Evolutionary conservation across 2,329 filamentous ascomycete species (phyloP).

Genomic region (Lasiodiplodia gonubiensis): DNA sequence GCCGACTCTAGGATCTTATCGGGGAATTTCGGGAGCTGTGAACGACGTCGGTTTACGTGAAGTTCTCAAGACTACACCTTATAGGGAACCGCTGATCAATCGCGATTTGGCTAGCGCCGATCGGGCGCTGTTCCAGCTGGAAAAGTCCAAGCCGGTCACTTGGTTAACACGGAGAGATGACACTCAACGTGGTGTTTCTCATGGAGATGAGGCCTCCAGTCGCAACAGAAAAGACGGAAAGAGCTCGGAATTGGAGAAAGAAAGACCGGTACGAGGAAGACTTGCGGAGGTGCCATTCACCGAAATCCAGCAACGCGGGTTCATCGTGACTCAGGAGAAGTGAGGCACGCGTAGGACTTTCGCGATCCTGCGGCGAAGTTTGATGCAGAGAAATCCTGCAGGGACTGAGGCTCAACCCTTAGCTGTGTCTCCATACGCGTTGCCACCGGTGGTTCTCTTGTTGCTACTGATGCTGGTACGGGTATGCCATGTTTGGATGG

Average conservation of each 20-base stretch:
- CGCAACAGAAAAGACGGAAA: background rate
- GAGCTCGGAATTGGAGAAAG: background rate
- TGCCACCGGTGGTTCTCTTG: background rate
- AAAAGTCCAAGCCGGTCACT: background rate
- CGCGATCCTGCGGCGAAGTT: background rate
- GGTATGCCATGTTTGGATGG: constrained; percentile 4
- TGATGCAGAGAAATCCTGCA: background rate
- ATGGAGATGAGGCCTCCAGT: background rate
- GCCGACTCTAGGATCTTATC: background rate
- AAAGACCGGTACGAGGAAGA: background rate
- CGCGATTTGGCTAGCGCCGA: background rate
- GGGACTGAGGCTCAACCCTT: background rate
- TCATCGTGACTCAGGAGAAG: background rate
- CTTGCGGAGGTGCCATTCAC: background rate
- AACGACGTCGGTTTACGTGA: background rate
- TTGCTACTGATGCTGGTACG: constrained; percentile 19
- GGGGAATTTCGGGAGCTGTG: background rate
- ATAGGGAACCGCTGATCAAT: background rate
- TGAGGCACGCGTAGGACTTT: background rate
- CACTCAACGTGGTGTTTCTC: background rate
- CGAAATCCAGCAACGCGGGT: background rate
- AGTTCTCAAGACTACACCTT: background rate
- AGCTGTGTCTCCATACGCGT: background rate
- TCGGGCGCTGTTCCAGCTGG: background rate
- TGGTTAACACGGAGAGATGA: background rate